phyloP scores from a whole-genome alignment of 139 green algal genomes.

The Picochlorum sp. region DNA sequence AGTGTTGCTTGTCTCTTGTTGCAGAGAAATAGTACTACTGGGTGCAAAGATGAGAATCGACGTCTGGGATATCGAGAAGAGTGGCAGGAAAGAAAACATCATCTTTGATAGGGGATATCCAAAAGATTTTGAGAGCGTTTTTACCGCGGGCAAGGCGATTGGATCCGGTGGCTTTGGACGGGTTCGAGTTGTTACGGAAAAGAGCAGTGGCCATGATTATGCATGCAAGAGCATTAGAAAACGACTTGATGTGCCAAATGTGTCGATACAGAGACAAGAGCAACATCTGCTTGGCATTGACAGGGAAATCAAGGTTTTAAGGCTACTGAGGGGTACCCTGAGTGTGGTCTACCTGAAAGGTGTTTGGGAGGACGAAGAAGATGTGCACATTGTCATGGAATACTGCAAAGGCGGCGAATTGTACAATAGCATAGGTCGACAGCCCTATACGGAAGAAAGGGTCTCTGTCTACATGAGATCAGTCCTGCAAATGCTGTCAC shows the following conservation, averaged over 20 bases:
- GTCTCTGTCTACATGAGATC: constrained; percentile 46
- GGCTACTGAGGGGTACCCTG: constrained; percentile 60
- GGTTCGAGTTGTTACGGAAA: constrained; percentile 46
- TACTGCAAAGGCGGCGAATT: constrained; percentile 75
- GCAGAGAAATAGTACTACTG: too few species aligned
- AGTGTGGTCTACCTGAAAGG: constrained; percentile 67
- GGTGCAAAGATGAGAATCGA: constrained; percentile 11
- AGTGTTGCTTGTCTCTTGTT: too few species aligned
- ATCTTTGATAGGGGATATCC: constrained; percentile 22
- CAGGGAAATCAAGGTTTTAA: constrained; percentile 56
- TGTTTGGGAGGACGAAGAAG: constrained; percentile 64
- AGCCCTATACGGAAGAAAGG: constrained; percentile 69
- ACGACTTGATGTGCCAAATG: constrained; percentile 48
- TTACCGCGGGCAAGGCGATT: constrained; percentile 35
- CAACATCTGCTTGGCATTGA: constrained; percentile 73
- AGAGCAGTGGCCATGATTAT: constrained; percentile 48
- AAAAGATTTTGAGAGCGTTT: constrained; percentile 25
- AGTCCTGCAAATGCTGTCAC: constrained; percentile 36
- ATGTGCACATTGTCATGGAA: constrained; percentile 85
- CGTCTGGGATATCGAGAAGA: constrained; percentile 27
- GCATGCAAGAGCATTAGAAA: constrained; percentile 78
- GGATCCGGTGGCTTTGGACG: constrained; percentile 74
- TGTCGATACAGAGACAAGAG: constrained; percentile 47
- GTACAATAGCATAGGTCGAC: constrained; percentile 49
- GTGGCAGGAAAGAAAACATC: constrained; percentile 2